phyloP scores from a whole-genome alignment of 2,329 filamentous ascomycete genomes.

The Paracoccidioides brasiliensis region DNA sequence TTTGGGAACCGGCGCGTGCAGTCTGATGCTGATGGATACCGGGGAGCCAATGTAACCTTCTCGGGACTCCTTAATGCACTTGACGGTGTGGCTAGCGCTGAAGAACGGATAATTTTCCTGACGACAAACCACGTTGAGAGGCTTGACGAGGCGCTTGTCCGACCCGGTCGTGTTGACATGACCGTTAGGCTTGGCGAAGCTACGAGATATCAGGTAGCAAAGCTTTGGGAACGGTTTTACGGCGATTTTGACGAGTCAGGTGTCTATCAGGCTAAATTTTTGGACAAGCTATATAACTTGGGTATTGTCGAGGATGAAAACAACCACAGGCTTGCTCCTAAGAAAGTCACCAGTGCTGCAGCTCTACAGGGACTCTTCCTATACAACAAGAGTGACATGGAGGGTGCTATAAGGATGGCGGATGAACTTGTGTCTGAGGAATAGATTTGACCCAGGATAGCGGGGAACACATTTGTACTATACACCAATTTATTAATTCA shows the following conservation, averaged over 20 bases:
- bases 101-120: constrained; percentile 84
- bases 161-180: constrained; percentile 89
- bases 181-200: constrained; percentile 81
- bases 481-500: not conserved
- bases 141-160: constrained; percentile 75
- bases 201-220: constrained; percentile 65
- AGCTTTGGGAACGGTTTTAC: constrained; percentile 94
- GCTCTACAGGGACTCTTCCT: constrained; percentile 88
- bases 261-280: constrained; percentile 52
- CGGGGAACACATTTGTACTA: not conserved
- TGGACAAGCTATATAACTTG: constrained; percentile 54
- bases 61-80: constrained; percentile 76
- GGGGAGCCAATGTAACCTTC: constrained; percentile 81
- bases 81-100: constrained; percentile 86
- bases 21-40: constrained; percentile 68
- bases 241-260: constrained; percentile 60
- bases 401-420: constrained; percentile 72
- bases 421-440: constrained; percentile 31
- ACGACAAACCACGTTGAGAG: constrained; percentile 91
- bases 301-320: constrained; percentile 52
- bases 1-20: constrained; percentile 65
- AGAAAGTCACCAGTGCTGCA: constrained; percentile 62
- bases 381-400: constrained; percentile 84
- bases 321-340: constrained; percentile 34
- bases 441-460: not conserved